Conservation (phyloP, 768 basidiomycete genomes). For the Lactifluus pinguis region DNA sequence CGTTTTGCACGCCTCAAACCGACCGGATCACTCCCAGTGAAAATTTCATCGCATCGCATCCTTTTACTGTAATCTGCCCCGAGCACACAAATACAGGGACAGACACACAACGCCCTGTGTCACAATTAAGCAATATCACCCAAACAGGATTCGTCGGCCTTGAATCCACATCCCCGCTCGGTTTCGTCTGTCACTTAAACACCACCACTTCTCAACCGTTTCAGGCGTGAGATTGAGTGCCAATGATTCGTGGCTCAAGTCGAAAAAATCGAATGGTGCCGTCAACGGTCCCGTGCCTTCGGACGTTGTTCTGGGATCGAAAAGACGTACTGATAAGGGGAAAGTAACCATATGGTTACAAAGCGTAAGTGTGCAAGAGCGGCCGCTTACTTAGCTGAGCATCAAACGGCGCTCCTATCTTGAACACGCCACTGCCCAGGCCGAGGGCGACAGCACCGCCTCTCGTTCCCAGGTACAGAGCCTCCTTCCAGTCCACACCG, state of each 20-base stretch:
- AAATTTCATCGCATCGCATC: background rate
- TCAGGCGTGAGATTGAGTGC: conserved; percentile 31
- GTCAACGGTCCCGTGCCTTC: conserved; percentile 51
- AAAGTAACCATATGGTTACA: background rate
- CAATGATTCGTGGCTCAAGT: conserved; percentile 20
- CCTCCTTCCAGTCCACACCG: conserved; percentile 72
- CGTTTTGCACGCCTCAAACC: background rate
- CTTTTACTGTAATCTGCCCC: background rate
- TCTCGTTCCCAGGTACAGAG: conserved; percentile 70
- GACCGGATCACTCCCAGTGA: background rate
- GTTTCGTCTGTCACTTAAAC: conserved; percentile 64
- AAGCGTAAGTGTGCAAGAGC: background rate
- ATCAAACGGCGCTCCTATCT: conserved; percentile 59
- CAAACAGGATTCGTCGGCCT: conserved; percentile 31
- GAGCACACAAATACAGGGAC: background rate
- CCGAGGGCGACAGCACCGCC: conserved; percentile 70
- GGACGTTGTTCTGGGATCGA: conserved; percentile 21
- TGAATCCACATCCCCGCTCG: conserved; percentile 68
- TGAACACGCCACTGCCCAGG: conserved; percentile 40
- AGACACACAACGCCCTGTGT: background rate
- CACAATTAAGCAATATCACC: conserved; percentile 1
- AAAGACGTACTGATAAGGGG: conserved; percentile 5
- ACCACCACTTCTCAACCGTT: conserved; percentile 87
- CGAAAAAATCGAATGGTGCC: conserved; percentile 68
- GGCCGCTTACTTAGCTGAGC: conserved; percentile 58